phyloP scores from a whole-genome alignment of 306 rosid species.

The Betula pendula region DNA sequence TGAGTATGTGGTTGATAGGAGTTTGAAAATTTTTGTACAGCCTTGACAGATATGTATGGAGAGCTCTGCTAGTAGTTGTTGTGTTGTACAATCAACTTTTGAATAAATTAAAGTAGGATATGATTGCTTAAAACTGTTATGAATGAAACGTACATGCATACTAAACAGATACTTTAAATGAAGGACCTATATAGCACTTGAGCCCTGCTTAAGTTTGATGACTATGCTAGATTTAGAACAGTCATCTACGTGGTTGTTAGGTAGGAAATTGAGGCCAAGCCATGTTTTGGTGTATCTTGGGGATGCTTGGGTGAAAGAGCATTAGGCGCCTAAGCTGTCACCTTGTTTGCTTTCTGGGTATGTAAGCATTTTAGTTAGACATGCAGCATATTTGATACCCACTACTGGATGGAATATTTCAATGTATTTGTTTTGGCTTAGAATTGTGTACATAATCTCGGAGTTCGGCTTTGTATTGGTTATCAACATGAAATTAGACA shows the following conservation, averaged over 20 bases:
- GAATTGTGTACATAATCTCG: background rate
- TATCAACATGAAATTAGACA: constrained; percentile 1
- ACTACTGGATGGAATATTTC: background rate
- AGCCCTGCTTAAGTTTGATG: background rate
- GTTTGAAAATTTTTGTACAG: no score
- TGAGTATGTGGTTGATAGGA: no score
- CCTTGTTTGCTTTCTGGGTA: background rate
- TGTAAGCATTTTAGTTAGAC: background rate
- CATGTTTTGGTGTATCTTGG: background rate
- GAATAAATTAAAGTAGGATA: no score
- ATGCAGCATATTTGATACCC: background rate
- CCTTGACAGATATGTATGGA: no score
- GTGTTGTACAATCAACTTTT: no score
- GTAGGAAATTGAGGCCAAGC: background rate
- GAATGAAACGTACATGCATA: no score
- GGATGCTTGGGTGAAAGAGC: background rate
- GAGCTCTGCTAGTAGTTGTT: no score
- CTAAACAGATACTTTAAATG: no score
- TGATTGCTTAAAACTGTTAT: no score
- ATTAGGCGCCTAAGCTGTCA: background rate
- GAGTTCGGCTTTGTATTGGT: constrained; percentile 4
- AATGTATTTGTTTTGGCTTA: background rate
- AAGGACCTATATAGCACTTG: no score
- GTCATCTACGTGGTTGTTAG: background rate
- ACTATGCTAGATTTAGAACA: background rate